Evolutionary conservation across 164 flowering plant genomes (phyloP).

Genomic region (Vitis cinerea): DNA sequence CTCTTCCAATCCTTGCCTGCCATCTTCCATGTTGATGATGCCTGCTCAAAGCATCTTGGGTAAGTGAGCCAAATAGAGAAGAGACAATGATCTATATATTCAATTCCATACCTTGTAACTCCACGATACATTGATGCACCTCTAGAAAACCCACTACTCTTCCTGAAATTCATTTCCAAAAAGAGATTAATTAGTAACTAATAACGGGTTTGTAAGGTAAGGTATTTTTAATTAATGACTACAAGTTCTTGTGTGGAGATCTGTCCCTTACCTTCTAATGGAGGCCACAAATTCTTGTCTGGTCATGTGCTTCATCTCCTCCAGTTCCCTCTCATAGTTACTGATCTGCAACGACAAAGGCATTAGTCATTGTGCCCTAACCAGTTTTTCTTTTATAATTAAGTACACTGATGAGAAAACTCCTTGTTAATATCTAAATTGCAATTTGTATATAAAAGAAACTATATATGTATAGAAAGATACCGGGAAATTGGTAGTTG

Average conservation of each 20-base stretch:
- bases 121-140: slow-evolving; percentile 97
- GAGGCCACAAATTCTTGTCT: slow-evolving; percentile 93
- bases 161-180: slow-evolving; percentile 37
- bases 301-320: slow-evolving; percentile 96
- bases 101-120: slow-evolving; percentile 63
- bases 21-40: slow-evolving; percentile 98
- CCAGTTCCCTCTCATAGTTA: slow-evolving; percentile 82
- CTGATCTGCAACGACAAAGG: slow-evolving; percentile 48
- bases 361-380: neutral
- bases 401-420: neutral
- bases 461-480: slow-evolving; percentile 2
- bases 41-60: slow-evolving; percentile 30
- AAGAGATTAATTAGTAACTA: too few species aligned
- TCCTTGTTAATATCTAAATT: neutral
- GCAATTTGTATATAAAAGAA: neutral
- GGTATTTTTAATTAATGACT: too few species aligned
- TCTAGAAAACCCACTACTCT: slow-evolving; percentile 93
- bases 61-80: slow-evolving; percentile 1
- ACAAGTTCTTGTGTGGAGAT: too few species aligned
- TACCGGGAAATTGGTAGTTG: slow-evolving; percentile 93
- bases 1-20: slow-evolving; percentile 98
- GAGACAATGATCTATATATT: slow-evolving; percentile 16
- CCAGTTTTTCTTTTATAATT: too few species aligned
- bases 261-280: slow-evolving; percentile 67
- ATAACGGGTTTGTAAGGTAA: too few species aligned